Percentiles rank a stretch among this genome's conserved stretches.
Conservation (phyloP, 140 eudicot genomes). For the Cichorium intybus region DNA sequence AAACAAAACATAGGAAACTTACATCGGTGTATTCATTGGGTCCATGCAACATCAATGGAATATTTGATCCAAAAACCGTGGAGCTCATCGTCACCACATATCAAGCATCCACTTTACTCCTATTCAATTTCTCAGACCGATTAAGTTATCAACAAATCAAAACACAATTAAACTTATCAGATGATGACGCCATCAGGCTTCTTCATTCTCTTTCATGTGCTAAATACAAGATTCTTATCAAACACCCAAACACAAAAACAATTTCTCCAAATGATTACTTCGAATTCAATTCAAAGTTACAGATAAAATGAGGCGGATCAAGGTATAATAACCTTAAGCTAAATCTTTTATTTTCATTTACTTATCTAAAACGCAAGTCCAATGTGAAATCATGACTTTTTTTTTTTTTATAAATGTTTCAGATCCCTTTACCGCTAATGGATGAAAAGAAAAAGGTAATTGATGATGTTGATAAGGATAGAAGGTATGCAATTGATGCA, state of each 20-base stretch:
- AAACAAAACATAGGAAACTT: slow-evolving; percentile 61
- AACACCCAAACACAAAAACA: slow-evolving; percentile 90
- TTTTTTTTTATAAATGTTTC: neutral
- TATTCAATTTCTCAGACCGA: slow-evolving; percentile 84
- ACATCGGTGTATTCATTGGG: slow-evolving; percentile 92
- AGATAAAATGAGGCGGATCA: slow-evolving; percentile 92
- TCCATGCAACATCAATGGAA: slow-evolving; percentile 90
- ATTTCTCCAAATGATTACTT: slow-evolving; percentile 75
- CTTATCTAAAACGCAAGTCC: too few species aligned
- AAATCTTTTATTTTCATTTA: neutral
- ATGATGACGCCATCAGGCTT: slow-evolving; percentile 87
- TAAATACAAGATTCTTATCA: slow-evolving; percentile 78
- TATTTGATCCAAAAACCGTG: slow-evolving; percentile 78
- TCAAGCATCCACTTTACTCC: slow-evolving; percentile 93
- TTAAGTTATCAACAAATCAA: slow-evolving; percentile 83
- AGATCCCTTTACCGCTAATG: slow-evolving; percentile 96
- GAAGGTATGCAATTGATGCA: slow-evolving; percentile 97
- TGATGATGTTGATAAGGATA: slow-evolving; percentile 97
- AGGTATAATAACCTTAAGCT: slow-evolving; percentile 37
- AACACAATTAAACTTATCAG: slow-evolving; percentile 79
- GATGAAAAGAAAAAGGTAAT: slow-evolving; percentile 98
- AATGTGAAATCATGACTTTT: neutral
- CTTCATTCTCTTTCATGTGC: slow-evolving; percentile 98
- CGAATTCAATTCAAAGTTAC: slow-evolving; percentile 89
- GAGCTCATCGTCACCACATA: slow-evolving; percentile 92